Percentiles rank a stretch among this genome's conserved stretches.
Conservation (phyloP, 805 yeast genomes). For the Cyberlindnera lachancei region DNA sequence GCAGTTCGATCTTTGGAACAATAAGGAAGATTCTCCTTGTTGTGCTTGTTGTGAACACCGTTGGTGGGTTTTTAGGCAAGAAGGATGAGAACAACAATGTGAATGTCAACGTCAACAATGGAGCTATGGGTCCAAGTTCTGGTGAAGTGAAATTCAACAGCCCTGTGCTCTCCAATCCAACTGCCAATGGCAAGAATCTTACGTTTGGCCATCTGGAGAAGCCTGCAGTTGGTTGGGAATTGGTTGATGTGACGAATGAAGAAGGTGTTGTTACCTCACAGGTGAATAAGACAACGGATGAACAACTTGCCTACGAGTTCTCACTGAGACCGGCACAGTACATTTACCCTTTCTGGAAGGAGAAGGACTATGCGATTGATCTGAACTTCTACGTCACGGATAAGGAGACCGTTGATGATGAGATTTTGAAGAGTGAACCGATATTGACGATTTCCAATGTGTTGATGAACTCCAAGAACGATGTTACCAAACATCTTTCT, state of each 20-base stretch:
- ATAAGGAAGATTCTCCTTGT: constrained; percentile 8
- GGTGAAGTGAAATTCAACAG: no score
- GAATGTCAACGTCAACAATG: no score
- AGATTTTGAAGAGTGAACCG: constrained; percentile 1
- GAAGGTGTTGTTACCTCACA: constrained; percentile 7
- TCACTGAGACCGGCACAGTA: constrained; percentile 14
- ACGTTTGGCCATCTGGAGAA: constrained; percentile 7
- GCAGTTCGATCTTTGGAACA: constrained; percentile 3
- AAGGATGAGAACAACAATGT: no score
- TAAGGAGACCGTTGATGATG: constrained; percentile 4
- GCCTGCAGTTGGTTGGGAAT: constrained; percentile 10
- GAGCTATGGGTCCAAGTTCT: no score
- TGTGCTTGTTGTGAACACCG: constrained; percentile 8
- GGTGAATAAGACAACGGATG: constrained; percentile 9
- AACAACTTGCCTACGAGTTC: constrained; percentile 20
- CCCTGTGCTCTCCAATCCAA: no score
- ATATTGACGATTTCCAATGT: constrained; percentile 6
- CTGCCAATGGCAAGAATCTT: no score
- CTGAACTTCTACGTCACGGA: constrained; percentile 20
- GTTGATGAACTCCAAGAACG: constrained; percentile 7
- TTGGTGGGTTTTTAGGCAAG: constrained; percentile 2
- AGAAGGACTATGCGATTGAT: constrained; percentile 9
- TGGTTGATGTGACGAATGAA: constrained; percentile 3
- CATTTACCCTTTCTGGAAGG: constrained; percentile 17
- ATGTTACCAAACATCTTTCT: constrained; percentile 7